These are phyloP conservation scores for Fusarium verrucosum DNA, from an alignment of 2,329 filamentous ascomycete species.

Conservation along the genomic window DNA sequence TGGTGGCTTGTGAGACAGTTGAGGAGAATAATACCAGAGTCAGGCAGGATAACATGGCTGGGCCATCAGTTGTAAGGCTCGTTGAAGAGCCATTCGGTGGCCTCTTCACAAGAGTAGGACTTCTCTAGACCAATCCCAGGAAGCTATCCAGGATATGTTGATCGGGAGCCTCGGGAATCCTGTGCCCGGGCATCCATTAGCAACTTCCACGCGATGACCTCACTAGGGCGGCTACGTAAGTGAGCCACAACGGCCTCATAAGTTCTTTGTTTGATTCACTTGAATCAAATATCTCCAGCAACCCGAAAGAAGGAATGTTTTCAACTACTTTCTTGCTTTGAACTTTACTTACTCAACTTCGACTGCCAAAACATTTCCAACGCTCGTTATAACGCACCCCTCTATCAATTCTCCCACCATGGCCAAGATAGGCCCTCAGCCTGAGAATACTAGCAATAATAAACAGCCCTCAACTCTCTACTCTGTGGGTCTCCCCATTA, in stretches of 20 bases:
- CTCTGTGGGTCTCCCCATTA: constrained; percentile 33
- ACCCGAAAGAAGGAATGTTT: neutral
- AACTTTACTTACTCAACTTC: neutral
- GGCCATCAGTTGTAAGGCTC: neutral
- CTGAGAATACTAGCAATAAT: constrained; percentile 17
- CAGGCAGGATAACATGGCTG: constrained; percentile 2
- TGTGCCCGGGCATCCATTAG: constrained; percentile 3
- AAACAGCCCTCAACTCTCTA: constrained; percentile 41
- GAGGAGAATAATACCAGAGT: neutral
- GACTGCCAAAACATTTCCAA: neutral
- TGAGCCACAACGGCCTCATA: constrained; percentile 31
- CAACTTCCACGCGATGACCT: constrained; percentile 33
- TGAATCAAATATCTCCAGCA: neutral
- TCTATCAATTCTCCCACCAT: constrained; percentile 7
- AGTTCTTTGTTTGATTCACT: constrained; percentile 10
- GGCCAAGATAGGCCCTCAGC: constrained; percentile 14
- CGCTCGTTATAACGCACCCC: neutral
- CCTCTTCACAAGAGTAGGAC: neutral
- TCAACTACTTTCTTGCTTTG: neutral
- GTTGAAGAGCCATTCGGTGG: neutral
- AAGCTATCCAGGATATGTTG: constrained; percentile 3
- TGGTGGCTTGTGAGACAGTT: constrained; percentile 20
- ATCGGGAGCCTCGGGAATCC: constrained; percentile 32
- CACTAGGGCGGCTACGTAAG: constrained; percentile 36
- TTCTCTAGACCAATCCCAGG: neutral